These are phyloP conservation scores for Acarospora socialis DNA, from an alignment of 2,329 filamentous ascomycete species.

Conservation along the genomic window DNA sequence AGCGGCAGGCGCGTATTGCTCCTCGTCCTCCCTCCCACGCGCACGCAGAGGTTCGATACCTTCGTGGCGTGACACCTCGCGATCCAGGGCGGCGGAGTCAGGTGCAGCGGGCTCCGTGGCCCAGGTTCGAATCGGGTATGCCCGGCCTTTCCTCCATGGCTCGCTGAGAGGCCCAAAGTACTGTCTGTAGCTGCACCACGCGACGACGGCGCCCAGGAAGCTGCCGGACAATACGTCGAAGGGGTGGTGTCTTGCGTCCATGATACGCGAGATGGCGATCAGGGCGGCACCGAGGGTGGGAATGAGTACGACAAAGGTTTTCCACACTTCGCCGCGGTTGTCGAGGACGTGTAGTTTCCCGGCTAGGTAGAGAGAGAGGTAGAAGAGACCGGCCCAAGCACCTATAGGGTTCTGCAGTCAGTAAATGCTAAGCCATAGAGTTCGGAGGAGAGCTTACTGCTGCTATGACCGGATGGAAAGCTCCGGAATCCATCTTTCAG, in stretches of 20 bases:
- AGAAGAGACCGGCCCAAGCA: slow-evolving; percentile 45
- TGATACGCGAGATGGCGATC: slow-evolving; percentile 43
- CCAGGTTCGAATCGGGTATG: slow-evolving; percentile 44
- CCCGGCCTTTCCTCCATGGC: slow-evolving; percentile 43
- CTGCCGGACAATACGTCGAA: slow-evolving; percentile 46
- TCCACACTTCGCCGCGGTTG: slow-evolving; percentile 47
- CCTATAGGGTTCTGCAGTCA: slow-evolving; percentile 23
- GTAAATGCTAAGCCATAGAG: slow-evolving; percentile 13
- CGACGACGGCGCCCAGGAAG: slow-evolving; percentile 37
- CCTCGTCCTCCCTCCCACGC: not conserved
- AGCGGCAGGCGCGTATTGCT: not conserved
- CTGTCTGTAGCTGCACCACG: slow-evolving; percentile 41
- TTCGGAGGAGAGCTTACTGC: slow-evolving; percentile 26
- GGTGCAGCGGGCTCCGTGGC: slow-evolving; percentile 31
- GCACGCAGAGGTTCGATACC: not conserved
- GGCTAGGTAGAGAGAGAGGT: slow-evolving; percentile 44
- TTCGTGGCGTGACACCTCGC: not conserved
- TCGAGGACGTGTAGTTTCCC: slow-evolving; percentile 46
- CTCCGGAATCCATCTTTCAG: slow-evolving; percentile 46
- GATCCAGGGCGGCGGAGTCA: not conserved
- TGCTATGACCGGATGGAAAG: slow-evolving; percentile 44
- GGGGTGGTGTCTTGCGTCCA: slow-evolving; percentile 47
- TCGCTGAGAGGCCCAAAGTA: slow-evolving; percentile 44
- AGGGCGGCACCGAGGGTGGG: slow-evolving; percentile 40
- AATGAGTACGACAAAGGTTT: slow-evolving; percentile 38